Conservation (phyloP, 75 land plant species). For the Picea glauca region DNA sequence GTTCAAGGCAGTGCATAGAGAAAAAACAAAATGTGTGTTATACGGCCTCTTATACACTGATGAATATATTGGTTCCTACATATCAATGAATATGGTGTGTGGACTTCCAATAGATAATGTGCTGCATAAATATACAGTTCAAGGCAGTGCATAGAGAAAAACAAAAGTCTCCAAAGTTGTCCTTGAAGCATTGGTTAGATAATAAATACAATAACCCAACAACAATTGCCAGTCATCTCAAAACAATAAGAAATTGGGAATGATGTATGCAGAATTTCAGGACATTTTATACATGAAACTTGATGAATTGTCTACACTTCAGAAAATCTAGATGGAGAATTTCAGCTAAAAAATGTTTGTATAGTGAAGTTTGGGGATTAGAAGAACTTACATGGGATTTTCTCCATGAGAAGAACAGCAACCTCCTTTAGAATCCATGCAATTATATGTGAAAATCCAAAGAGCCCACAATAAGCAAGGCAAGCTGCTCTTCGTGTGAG, state of each 20-base stretch:
- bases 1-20: too few species aligned
- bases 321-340: too few species aligned
- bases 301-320: neutral
- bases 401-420: conserved; percentile 58
- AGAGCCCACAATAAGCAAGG: conserved; percentile 73
- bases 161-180: neutral
- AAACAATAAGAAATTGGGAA: neutral
- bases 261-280: neutral
- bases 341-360: too few species aligned
- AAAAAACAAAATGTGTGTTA: neutral
- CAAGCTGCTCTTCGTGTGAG: conserved; percentile 65
- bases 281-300: neutral
- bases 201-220: too few species aligned
- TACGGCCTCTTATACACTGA: too few species aligned
- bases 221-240: neutral
- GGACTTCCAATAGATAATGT: too few species aligned
- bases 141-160: neutral
- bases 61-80: too few species aligned
- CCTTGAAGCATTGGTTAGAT: neutral
- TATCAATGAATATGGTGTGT: too few species aligned
- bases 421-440: conserved; percentile 78
- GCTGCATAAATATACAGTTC: too few species aligned
- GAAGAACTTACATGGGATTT: conserved; percentile 54
- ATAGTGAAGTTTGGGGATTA: neutral
- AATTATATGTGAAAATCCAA: conserved; percentile 58